These are phyloP conservation scores for Theileria equi DNA, from an alignment of 169 alveolate species.

Conservation along the genomic window DNA sequence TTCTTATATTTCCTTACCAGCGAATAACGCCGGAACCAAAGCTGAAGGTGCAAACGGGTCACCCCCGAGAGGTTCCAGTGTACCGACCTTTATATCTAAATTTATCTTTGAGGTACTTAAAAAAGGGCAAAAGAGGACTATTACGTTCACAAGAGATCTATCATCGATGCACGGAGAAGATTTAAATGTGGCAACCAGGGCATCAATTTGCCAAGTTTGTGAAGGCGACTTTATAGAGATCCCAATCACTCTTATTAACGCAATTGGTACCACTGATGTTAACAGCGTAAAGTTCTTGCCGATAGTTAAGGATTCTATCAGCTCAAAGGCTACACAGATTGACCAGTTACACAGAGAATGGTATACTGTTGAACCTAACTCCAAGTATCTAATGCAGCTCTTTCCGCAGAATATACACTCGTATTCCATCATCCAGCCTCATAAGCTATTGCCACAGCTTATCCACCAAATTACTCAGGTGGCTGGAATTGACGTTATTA, in stretches of 20 bases:
- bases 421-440: conserved; percentile 48
- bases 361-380: conserved; percentile 63
- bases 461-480: conserved; percentile 56
- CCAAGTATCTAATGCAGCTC: conserved; percentile 58
- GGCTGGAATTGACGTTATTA: conserved; percentile 62
- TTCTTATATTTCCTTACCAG: conserved; percentile 20
- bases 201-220: conserved; percentile 45
- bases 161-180: conserved; percentile 58
- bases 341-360: conserved; percentile 63
- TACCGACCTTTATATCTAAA: conserved; percentile 35
- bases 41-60: not conserved
- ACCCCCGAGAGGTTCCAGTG: not conserved
- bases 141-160: conserved; percentile 52
- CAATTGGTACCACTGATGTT: conserved; percentile 51
- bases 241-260: conserved; percentile 57
- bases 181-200: conserved; percentile 41
- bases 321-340: conserved; percentile 20
- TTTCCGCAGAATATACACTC: conserved; percentile 57
- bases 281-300: conserved; percentile 50
- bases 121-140: conserved; percentile 23
- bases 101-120: conserved; percentile 54
- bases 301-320: conserved; percentile 7
- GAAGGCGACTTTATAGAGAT: conserved; percentile 63
- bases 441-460: conserved; percentile 49
- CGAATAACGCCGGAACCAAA: not conserved